Evolutionary conservation across 148 eudicot genomes (phyloP), one percentile per base, ranked within the genome.

Genomic region (Heliamphora exappendiculata): DNA sequence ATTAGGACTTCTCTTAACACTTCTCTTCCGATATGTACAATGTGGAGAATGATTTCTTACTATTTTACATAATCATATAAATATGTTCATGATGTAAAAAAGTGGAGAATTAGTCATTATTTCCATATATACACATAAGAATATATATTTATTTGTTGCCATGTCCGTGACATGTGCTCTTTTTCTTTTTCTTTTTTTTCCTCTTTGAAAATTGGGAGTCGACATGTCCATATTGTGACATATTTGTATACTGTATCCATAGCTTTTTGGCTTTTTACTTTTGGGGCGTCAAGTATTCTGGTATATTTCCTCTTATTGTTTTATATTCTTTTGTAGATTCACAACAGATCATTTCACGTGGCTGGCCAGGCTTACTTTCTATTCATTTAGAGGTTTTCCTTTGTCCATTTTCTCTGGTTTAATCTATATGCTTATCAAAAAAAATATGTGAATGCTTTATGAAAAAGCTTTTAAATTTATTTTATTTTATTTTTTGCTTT

Each of bases 361-460:
- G 98, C 74, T 93, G 97, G 98, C 98, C 97, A 67, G 97, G 91
- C 77, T 82, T 93, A 82, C 84, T 78, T 72, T 88, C 84, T 41
- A 81, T 93, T 72, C 92, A 84, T 84, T 83, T 93, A 57, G 98
- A 93, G 98, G 98, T 91, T 80, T 70, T 79, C 75, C 39, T 33
- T 68, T 74, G 22, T n/a, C 24, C 51, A 47, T 75, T 78, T 42
- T 79, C 63, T 62, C 78, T 22, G 14, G 42, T 19, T 76, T 75
- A 33, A 5, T 62, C n/a, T 62, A 75, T 31, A 42, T 16, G 28
- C 31, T 34, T 63, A 31, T 39, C n/a, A n/a, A 9, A 22, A 45
- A 7, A 19, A 47, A 44, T 9, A 45, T 26, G 12, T 75, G 39
- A 62, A 44, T 31, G 45, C 5, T 44, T 29, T 22, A 26, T 20